phyloP scores from a whole-genome alignment of 2,329 filamentous ascomycete genomes.

The Trichocomaceae sp. region DNA sequence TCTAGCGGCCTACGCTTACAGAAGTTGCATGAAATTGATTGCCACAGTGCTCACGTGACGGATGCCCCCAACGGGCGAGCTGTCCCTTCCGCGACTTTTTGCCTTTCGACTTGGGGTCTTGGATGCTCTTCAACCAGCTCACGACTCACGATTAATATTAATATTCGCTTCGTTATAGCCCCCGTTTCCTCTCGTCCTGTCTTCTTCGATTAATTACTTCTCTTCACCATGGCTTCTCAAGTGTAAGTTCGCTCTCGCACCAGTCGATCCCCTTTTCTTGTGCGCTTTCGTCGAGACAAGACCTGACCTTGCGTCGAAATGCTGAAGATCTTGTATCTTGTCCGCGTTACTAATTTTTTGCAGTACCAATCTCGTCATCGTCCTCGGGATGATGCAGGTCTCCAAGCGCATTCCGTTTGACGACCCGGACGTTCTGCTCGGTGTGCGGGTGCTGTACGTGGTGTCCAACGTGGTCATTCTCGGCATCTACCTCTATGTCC shows the following conservation, averaged over 20 bases:
- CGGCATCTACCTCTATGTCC: slow-evolving; percentile 76
- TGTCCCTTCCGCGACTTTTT: not conserved
- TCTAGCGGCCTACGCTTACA: not conserved
- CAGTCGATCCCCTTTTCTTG: not conserved
- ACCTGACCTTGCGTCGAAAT: too few species aligned
- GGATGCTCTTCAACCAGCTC: too few species aligned
- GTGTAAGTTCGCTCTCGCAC: slow-evolving; percentile 44
- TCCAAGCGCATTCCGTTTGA: slow-evolving; percentile 95
- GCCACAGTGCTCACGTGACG: slow-evolving; percentile 8
- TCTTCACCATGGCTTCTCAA: slow-evolving; percentile 58
- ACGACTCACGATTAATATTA: too few species aligned
- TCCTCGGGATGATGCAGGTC: slow-evolving; percentile 96
- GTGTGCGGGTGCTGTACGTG: slow-evolving; percentile 59
- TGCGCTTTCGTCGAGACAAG: not conserved
- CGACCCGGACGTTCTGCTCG: slow-evolving; percentile 64
- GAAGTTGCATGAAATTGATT: not conserved
- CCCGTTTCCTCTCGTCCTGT: not conserved
- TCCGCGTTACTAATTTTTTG: slow-evolving; percentile 10
- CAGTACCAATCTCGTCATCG: slow-evolving; percentile 89
- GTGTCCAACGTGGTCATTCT: slow-evolving; percentile 77
- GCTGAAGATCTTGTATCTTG: not conserved
- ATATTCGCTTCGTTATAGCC: not conserved
- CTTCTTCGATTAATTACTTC: not conserved
- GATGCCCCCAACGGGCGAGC: slow-evolving; percentile 6
- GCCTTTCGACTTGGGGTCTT: not conserved